Base-by-base conservation (phyloP, 2,329 filamentous ascomycete species). In the Neofusicoccum cordaticola region DNA sequence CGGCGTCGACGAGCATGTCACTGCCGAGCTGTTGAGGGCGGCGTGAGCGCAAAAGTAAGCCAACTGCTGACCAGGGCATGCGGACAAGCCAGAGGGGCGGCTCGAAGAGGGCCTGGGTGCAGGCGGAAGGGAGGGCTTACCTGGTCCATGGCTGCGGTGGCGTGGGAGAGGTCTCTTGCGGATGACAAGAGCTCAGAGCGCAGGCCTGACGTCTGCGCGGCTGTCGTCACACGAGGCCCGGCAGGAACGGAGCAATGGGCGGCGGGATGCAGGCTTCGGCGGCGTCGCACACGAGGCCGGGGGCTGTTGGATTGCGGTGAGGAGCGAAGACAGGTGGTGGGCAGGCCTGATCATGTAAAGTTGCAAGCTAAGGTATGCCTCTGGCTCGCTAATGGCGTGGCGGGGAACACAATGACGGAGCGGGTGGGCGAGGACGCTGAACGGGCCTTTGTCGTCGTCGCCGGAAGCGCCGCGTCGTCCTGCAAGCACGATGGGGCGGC, bases 1-100 rank as follows among this genome's bases (percentile, higher is more conserved):
- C 86, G 68, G 84, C 79, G 71, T 88, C 85, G 70, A 88, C 81
- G 75, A 88, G 80, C 84, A 88, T 87, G 71, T 88, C 86, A 77
- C 81, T 85, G 70, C 84, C 84, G 72, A 86, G 79, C 85, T 87
- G 74, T 65, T 71, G 27, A 60, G 56, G 62, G 31, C 56, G 56
- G 56, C 42, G 50, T 39, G 51, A 52, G 58, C 60, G 57, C 48
- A 31, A n/a, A 34, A 51, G 58, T 63, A 31, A 64, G 62, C 62
- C 27, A n/a, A 35, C 51, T 44, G 64, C 31, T 58, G 35, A 47
- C 37, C 51, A 62, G 8, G 37, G 51, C 42, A 57, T 27, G 35
- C 31, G 53, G 6, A 19, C 34, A 45, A 48, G 62, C 34, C n/a
- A 4, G 12, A 27, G 17, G 34, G 6, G 12, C 31, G 34, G 19